Evolutionary conservation across 1,284 basidiomycete species (phyloP), one percentile per base, ranked within the genome.

Genomic region (Phylloboletellus chloephorus): DNA sequence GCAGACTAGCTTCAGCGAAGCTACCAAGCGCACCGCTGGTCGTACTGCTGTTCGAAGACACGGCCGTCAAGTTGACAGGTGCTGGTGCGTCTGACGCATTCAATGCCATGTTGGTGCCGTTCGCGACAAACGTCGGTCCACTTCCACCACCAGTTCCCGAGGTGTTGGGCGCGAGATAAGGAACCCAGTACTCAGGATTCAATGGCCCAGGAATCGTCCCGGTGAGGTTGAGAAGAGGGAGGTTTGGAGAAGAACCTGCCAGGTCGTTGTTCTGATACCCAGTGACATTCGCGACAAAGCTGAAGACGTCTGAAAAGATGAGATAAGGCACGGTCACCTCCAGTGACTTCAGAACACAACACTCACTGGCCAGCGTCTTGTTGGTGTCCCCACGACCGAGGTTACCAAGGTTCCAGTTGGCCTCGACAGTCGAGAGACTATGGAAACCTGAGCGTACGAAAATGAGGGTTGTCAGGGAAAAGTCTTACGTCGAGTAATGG

Each of bases 361-460:
- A 46, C 59, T 45, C 24, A 58, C 57, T 60, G 17, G 44, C 30
- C 22, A 59, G 0, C 1, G 54, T 57, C 58, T 61, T 59, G 62
- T 75, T 73, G 13, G 69, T 67, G 55, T 80, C 78, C 29, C 67
- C 66, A 33, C 78, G 72, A 21, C 79, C 78, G 16, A 82, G 74
- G 16, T 71, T 73, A 37, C 68, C 69, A 16, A 82, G 71, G 22
- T 63, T 61, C 78, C 80, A 85, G 67, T 85, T 85, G 34, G 72
- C 69, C 63, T 83, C 60, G 19, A 82, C 73, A 5, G 79, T 77
- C 12, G 73, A 72, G 34, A 85, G 56, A 23, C 56, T 60, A 25
- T 13, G 30, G 13, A 31, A 39, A 5, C 5, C 30, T 51, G 16
- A 44, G 23, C 5, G 34, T 23, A 6, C 17, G 12, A 10, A n/a